phyloP scores from a whole-genome alignment of 768 basidiomycete species.

The Pisolithus microcarpus region DNA sequence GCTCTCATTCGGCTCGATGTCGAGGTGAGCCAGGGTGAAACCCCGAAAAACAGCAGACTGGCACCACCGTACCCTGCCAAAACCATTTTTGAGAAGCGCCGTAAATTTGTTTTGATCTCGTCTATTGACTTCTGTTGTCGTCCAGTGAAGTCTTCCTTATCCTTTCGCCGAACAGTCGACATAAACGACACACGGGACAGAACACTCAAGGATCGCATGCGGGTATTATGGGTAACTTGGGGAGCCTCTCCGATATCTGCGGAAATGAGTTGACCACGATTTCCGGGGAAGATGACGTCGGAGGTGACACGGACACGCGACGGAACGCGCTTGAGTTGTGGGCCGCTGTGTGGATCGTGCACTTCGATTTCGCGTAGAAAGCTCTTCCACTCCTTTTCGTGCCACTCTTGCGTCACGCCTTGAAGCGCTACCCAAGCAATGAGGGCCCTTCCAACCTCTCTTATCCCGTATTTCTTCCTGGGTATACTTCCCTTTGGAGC shows the following conservation, averaged over 20 bases:
- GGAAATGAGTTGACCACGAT: conserved; percentile 65
- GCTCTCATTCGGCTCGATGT: conserved; percentile 17
- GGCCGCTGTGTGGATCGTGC: conserved; percentile 35
- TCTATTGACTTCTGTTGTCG: conserved; percentile 27
- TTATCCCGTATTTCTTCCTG: conserved; percentile 53
- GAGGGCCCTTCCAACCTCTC: conserved; percentile 61
- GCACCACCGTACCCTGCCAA: conserved; percentile 83
- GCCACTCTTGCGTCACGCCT: conserved; percentile 74
- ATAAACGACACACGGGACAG: conserved; percentile 21
- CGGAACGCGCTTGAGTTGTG: conserved; percentile 24
- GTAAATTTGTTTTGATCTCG: conserved; percentile 62
- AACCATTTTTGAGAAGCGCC: conserved; percentile 75
- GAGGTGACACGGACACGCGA: conserved; percentile 70
- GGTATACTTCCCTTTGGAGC: conserved; percentile 47
- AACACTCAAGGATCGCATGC: conserved; percentile 23
- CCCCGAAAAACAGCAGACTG: conserved; percentile 73
- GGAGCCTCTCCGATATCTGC: conserved; percentile 73
- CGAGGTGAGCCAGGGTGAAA: conserved; percentile 32
- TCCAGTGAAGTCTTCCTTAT: conserved; percentile 13
- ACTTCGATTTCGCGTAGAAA: conserved; percentile 61
- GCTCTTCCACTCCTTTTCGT: conserved; percentile 64
- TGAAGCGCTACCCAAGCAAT: conserved; percentile 78
- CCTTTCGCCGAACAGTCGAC: conserved; percentile 19
- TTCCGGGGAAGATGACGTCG: conserved; percentile 61
- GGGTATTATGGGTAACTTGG: conserved; percentile 18